Conservation (phyloP, 2,329 filamentous ascomycete genomes). For the Aaosphaeria pasadenensis region DNA sequence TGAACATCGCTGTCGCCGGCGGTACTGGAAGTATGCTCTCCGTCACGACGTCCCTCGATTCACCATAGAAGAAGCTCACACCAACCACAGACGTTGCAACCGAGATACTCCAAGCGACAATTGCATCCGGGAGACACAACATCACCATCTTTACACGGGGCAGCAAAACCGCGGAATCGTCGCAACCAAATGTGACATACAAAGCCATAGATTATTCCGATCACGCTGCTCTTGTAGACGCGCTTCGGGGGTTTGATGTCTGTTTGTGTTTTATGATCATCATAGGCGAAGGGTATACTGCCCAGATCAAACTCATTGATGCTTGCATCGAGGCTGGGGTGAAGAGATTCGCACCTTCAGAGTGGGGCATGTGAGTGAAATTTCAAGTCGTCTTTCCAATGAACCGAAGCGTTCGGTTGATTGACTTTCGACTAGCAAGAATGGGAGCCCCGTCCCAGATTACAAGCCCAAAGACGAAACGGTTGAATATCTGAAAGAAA, state of each 20-base stretch:
- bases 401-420: too few relatives aligned
- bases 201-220: constrained; percentile 46
- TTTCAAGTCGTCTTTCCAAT: too few relatives aligned
- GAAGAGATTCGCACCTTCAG: constrained; percentile 26
- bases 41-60: neutral
- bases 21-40: constrained; percentile 33
- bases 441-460: constrained; percentile 41
- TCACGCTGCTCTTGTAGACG: constrained; percentile 32
- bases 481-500: constrained; percentile 48
- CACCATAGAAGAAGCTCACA: neutral
- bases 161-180: constrained; percentile 28
- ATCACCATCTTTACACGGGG: constrained; percentile 52
- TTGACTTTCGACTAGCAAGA: constrained; percentile 8
- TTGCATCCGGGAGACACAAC: constrained; percentile 50
- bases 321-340: constrained; percentile 29
- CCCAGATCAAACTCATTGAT: constrained; percentile 31
- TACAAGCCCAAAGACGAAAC: constrained; percentile 52
- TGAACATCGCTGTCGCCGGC: constrained; percentile 34
- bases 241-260: constrained; percentile 49
- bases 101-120: constrained; percentile 52
- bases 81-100: constrained; percentile 49
- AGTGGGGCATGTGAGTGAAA: constrained; percentile 4
- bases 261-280: constrained; percentile 46
- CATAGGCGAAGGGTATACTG: constrained; percentile 17
- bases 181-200: constrained; percentile 36